These are phyloP conservation scores for Echria macrotheca DNA, from an alignment of 495 filamentous ascomycete species.

Conservation along the genomic window DNA sequence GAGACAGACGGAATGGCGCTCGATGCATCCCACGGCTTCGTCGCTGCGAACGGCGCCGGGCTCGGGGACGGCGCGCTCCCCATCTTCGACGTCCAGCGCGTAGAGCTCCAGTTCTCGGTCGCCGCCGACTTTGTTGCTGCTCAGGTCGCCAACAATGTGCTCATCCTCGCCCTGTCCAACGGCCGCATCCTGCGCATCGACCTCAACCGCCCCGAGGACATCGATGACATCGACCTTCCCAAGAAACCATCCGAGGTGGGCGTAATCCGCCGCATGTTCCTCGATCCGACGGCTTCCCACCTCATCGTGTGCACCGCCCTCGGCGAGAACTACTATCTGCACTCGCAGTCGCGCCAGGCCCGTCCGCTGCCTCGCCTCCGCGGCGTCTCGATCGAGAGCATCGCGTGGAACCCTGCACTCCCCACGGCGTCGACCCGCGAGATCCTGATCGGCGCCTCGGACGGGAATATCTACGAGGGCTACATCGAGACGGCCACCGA, in stretches of 20 bases:
- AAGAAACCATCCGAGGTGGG: conserved; percentile 88
- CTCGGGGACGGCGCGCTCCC: conserved; percentile 62
- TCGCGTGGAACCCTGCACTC: conserved; percentile 96
- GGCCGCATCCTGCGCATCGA: conserved; percentile 90
- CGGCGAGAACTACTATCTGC: conserved; percentile 96
- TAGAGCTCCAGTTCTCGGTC: conserved; percentile 85
- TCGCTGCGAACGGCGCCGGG: conserved; percentile 41
- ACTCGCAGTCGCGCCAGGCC: conserved; percentile 85
- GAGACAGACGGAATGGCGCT: conserved; percentile 35
- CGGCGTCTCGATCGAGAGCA: conserved; percentile 76
- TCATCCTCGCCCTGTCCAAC: conserved; percentile 82
- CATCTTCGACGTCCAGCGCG: conserved; percentile 88
- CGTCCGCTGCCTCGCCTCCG: conserved; percentile 77
- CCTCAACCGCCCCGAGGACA: conserved; percentile 85
- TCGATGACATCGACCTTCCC: conserved; percentile 94
- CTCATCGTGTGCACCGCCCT: conserved; percentile 84
- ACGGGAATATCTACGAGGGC: conserved; percentile 93
- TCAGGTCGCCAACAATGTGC: conserved; percentile 94
- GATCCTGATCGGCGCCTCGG: conserved; percentile 85
- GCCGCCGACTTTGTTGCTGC: conserved; percentile 92
- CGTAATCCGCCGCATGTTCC: conserved; percentile 89
- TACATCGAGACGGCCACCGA: conserved; percentile 90
- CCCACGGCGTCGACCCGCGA: conserved; percentile 92
- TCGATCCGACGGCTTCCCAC: conserved; percentile 94
- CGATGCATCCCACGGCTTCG: conserved; percentile 48